Conservation (phyloP, 2,329 filamentous ascomycete genomes). For the Aspergillus costaricaensis region DNA sequence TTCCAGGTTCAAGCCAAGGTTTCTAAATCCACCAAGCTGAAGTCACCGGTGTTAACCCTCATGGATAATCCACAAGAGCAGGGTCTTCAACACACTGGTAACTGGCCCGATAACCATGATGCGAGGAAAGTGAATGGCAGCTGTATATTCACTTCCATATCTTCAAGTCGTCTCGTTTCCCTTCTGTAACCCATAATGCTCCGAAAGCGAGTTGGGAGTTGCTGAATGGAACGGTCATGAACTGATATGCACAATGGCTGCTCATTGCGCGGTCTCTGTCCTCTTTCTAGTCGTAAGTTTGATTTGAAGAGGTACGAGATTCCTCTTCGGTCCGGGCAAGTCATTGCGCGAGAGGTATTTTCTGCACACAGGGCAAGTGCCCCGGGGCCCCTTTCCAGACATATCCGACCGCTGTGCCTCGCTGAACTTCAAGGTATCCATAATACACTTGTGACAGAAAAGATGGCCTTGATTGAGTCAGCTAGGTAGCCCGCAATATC, state of each 20-base stretch:
- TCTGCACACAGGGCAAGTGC: slow-evolving; percentile 49
- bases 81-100: not conserved
- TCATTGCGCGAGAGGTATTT: slow-evolving; percentile 44
- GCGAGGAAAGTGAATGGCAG: not conserved
- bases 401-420: slow-evolving; percentile 50
- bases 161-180: not conserved
- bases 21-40: not conserved
- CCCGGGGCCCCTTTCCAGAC: slow-evolving; percentile 34
- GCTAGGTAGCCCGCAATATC: not conserved
- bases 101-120: not conserved
- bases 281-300: slow-evolving; percentile 38
- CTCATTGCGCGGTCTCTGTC: not conserved
- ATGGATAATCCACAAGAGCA: not conserved
- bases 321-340: slow-evolving; percentile 35
- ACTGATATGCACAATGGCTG: not conserved
- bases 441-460: slow-evolving; percentile 65
- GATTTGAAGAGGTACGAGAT: slow-evolving; percentile 42
- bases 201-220: not conserved
- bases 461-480: slow-evolving; percentile 54
- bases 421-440: slow-evolving; percentile 59
- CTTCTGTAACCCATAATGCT: not conserved
- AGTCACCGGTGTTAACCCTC: not conserved
- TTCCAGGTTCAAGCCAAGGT: not conserved
- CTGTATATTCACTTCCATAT: not conserved
- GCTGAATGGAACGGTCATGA: too few species aligned